Conservation (phyloP, 768 basidiomycete genomes). For the Rhizopogon vinicolor region DNA sequence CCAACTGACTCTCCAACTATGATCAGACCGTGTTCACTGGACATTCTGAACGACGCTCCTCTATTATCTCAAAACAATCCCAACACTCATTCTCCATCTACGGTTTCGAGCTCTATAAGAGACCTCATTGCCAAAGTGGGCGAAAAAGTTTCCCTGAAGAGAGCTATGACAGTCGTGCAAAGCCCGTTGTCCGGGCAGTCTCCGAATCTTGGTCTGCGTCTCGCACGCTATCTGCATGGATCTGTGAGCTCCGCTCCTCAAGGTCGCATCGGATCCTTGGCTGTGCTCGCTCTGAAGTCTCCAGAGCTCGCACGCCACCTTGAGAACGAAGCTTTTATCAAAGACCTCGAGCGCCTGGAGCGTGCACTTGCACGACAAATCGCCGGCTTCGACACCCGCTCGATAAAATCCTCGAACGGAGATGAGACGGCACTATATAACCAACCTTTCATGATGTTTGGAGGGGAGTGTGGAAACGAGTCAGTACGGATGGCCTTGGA, state of each 20-base stretch:
- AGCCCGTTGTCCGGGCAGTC: conserved; percentile 32
- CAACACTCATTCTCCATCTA: conserved; percentile 33
- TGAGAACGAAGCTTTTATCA: conserved; percentile 41
- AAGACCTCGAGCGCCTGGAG: conserved; percentile 60
- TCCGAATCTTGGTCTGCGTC: conserved; percentile 36
- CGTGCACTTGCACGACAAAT: conserved; percentile 82
- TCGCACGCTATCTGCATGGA: conserved; percentile 63
- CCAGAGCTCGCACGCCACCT: conserved; percentile 39
- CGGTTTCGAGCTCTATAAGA: conserved; percentile 60
- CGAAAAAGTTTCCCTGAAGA: conserved; percentile 69
- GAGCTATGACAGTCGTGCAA: conserved; percentile 44
- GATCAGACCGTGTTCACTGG: conserved; percentile 49
- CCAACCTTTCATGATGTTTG: conserved; percentile 72
- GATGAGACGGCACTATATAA: conserved; percentile 60
- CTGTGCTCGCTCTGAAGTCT: conserved; percentile 50
- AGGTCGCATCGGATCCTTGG: conserved; percentile 59
- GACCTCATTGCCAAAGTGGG: conserved; percentile 73
- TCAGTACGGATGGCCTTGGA: conserved; percentile 33
- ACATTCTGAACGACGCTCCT: conserved; percentile 57
- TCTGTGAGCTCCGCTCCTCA: conserved; percentile 40
- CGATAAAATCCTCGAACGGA: conserved; percentile 32
- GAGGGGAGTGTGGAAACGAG: conserved; percentile 41
- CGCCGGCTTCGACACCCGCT: conserved; percentile 70
- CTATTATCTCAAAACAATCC: conserved; percentile 43
- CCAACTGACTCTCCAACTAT: conserved; percentile 29